These are phyloP conservation scores for Trametes elegans DNA, from an alignment of 768 basidiomycete genomes.

Conservation along the genomic window DNA sequence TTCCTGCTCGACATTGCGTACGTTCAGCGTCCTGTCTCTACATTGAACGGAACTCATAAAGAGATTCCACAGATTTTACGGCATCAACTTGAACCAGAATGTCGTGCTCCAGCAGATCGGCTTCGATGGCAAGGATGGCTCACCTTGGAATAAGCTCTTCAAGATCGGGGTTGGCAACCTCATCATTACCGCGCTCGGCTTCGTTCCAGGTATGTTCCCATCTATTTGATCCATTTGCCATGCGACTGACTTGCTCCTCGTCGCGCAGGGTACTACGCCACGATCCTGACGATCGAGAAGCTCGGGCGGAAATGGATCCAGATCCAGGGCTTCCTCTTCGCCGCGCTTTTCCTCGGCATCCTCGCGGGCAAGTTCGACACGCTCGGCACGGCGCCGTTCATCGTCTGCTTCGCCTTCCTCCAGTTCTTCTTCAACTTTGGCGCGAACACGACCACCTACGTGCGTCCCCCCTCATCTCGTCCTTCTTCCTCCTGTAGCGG, in stretches of 20 bases:
- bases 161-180: slow-evolving; percentile 65
- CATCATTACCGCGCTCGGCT: slow-evolving; percentile 73
- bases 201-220: slow-evolving; percentile 67
- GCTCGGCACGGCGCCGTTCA: slow-evolving; percentile 57
- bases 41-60: background rate
- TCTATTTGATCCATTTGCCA: background rate
- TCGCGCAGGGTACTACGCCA: slow-evolving; percentile 68
- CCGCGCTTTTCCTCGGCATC: slow-evolving; percentile 68
- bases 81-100: slow-evolving; percentile 73
- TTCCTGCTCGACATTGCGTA: slow-evolving; percentile 75
- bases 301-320: slow-evolving; percentile 77
- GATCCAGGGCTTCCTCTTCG: slow-evolving; percentile 67
- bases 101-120: slow-evolving; percentile 76
- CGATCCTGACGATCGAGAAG: slow-evolving; percentile 67
- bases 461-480: slow-evolving; percentile 9
- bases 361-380: slow-evolving; percentile 62
- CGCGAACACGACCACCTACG: slow-evolving; percentile 50
- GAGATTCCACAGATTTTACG: slow-evolving; percentile 56
- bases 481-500: too few species aligned
- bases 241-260: background rate
- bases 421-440: slow-evolving; percentile 88
- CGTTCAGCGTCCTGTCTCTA: slow-evolving; percentile 15
- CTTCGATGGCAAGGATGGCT: slow-evolving; percentile 54
- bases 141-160: slow-evolving; percentile 64
- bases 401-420: slow-evolving; percentile 69